These are phyloP conservation scores for Rhododendron kiyosumense DNA, from an alignment of 148 eudicot genomes.

Conservation along the genomic window DNA sequence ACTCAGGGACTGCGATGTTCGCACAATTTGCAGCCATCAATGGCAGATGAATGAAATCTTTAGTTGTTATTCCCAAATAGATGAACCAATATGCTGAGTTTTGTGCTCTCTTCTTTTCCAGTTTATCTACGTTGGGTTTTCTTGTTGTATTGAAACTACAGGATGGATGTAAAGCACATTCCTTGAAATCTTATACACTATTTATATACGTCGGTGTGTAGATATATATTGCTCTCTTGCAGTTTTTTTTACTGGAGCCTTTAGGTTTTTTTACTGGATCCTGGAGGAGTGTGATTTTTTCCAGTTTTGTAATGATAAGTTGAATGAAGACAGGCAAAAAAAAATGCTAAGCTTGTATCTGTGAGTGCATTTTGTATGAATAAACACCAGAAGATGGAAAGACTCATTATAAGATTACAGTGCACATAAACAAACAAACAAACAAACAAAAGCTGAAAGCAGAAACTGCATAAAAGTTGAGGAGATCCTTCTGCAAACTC, in stretches of 20 bases:
- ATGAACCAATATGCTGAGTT: neutral
- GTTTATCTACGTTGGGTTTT: neutral
- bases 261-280: neutral
- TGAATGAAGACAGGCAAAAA: neutral
- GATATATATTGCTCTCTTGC: neutral
- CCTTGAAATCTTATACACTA: neutral
- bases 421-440: neutral
- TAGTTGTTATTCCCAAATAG: neutral
- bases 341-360: neutral
- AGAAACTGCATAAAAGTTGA: neutral
- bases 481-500: too few species aligned
- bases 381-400: neutral
- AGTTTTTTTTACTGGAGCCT: neutral
- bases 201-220: neutral
- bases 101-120: neutral
- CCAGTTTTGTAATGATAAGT: neutral
- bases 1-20: constrained; percentile 40
- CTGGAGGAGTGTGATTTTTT: neutral
- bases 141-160: neutral
- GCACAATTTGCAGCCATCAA: constrained; percentile 28
- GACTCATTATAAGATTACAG: neutral
- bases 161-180: neutral
- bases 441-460: neutral
- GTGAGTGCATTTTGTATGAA: neutral
- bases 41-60: constrained; percentile 29